Conservation (phyloP, 352 stramenopile species). For the Aphanomyces astaci region DNA sequence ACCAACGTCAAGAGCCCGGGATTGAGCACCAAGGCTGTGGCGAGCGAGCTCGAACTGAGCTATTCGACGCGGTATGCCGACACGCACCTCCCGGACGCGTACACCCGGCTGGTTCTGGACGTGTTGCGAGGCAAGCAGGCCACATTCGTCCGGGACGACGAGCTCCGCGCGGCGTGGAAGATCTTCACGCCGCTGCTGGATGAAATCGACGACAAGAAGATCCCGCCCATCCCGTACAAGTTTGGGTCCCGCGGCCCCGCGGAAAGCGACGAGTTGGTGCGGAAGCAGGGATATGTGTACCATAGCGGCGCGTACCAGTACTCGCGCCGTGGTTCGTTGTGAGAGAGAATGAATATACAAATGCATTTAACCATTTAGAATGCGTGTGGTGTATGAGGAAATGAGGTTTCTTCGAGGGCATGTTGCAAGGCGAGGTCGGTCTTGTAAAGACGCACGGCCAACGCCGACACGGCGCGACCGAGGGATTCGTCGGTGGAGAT, state of each 20-base stretch:
- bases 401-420: not conserved
- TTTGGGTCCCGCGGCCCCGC: slow-evolving; percentile 90
- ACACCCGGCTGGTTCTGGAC: slow-evolving; percentile 96
- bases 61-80: slow-evolving; percentile 87
- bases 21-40: slow-evolving; percentile 84
- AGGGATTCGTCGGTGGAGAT: not conserved
- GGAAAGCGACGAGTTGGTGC: slow-evolving; percentile 79
- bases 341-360: not conserved
- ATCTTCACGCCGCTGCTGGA: slow-evolving; percentile 98
- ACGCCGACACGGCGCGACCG: not conserved
- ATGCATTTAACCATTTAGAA: not conserved
- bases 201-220: slow-evolving; percentile 88
- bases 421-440: not conserved
- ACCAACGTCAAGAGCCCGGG: slow-evolving; percentile 95
- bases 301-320: slow-evolving; percentile 67
- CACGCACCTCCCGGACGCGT: slow-evolving; percentile 92
- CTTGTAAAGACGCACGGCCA: not conserved
- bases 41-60: slow-evolving; percentile 94
- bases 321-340: slow-evolving; percentile 8
- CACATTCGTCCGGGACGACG: slow-evolving; percentile 96
- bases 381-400: not conserved
- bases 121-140: slow-evolving; percentile 93
- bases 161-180: slow-evolving; percentile 93
- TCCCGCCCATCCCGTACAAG: slow-evolving; percentile 88
- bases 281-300: slow-evolving; percentile 65